Base-by-base conservation (phyloP, 2,329 filamentous ascomycete genomes). In the Fusarium irregulare region DNA sequence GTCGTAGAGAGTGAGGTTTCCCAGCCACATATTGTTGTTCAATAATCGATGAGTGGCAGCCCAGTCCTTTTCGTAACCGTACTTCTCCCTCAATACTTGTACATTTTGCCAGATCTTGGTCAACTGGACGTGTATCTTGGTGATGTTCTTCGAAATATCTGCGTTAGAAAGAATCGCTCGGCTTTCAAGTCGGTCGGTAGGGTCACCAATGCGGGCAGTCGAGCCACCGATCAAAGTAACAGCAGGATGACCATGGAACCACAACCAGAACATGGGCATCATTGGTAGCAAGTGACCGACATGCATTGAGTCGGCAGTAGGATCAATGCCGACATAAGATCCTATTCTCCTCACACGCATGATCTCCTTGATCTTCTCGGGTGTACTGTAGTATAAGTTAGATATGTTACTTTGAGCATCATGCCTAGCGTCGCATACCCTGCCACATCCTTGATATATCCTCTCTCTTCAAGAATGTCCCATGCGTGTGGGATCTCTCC, bases 11-110 rank as follows among this genome's bases (percentile, higher is more conserved):
- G 89, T 85, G 45, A 93, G 81, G 41, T 87, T 88, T 71, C 91
- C 88, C 82, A 94, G 89, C 96, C 96, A 99, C 51, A 85, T 84
- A 68, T 89, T 91, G 79, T 99, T 99, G 81, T 97, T 97, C 28
- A 90, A 78, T 40, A 98, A 75, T 23, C 87, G 87, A 57, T 89
- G 87, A 68, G 84, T 88, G 83, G 92, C 93, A 7, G 88, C 85
- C 84, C 87, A 90, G 46, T 90, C 82, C 63, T 84, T 84, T 27
- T 86, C 65, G 76, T 89, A 92, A 6, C 91, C 90, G 76, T 91
- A 89, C 70, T 88, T 90, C 56, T 81, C 79, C 7, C 88, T 92
- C 69, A 93, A 86, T 1, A 75, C 74, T 48, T 93, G 89, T 32
- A 94, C 92, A 72, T 94, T 93, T 21, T 77, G 71, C 88, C 94